Percentiles rank a stretch among this genome's conserved stretches.
Conservation (phyloP, 768 basidiomycete species). For the Russula olivacea region DNA sequence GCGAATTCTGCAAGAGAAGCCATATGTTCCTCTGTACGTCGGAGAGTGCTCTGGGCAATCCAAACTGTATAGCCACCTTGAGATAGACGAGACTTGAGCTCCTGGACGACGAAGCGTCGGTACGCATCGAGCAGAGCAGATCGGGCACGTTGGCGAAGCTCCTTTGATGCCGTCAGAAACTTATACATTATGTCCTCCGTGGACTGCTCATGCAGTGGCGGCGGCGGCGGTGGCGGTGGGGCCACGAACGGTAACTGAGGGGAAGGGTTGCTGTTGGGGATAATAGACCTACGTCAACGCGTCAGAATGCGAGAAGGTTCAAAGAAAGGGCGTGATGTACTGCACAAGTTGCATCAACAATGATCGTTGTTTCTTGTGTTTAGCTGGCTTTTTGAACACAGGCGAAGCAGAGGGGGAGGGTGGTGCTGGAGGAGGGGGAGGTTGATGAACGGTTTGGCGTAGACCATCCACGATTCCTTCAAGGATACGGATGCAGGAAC, state of each 20-base stretch:
- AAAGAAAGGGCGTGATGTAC: conserved; percentile 37
- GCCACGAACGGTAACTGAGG: conserved; percentile 4
- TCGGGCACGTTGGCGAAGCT: conserved; percentile 55
- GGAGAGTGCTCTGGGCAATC: conserved; percentile 50
- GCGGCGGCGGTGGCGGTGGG: conserved; percentile 21
- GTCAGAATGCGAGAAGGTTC: not conserved
- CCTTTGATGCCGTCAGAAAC: conserved; percentile 30
- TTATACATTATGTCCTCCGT: conserved; percentile 16
- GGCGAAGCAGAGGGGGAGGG: conserved; percentile 25
- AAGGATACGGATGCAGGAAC: conserved; percentile 41
- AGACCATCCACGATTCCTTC: conserved; percentile 50
- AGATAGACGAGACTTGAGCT: conserved; percentile 36
- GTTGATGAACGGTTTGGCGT: conserved; percentile 41
- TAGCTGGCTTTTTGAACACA: conserved; percentile 34
- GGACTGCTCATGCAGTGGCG: conserved; percentile 14
- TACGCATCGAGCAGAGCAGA: conserved; percentile 63
- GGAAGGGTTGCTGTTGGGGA: conserved; percentile 7
- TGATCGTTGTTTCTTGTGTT: conserved; percentile 67
- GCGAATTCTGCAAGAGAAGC: conserved; percentile 24
- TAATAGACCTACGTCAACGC: conserved; percentile 21
- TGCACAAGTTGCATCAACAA: conserved; percentile 59
- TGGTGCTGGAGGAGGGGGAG: conserved; percentile 25
- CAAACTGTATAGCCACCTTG: conserved; percentile 46
- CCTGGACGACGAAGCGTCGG: conserved; percentile 52
- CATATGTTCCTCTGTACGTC: conserved; percentile 38